A percentile compares a stretch with the other conserved stretches of the same genome.
Conservation (phyloP, 2,329 filamentous ascomycete species). For the Penicillium sp. region DNA sequence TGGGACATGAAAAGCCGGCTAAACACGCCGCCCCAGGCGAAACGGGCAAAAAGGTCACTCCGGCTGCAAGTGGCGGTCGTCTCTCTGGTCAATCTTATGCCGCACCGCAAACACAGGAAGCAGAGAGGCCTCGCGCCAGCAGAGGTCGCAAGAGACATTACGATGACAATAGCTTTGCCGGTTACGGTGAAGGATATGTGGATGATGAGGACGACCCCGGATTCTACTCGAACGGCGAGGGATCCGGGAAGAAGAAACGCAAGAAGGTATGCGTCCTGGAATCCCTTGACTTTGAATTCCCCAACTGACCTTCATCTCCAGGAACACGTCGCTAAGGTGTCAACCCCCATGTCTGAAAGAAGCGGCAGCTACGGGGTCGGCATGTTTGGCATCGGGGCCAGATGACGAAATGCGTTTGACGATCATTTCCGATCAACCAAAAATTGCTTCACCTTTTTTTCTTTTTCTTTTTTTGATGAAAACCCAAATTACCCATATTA, state of each 20-base stretch:
- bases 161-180: conserved; percentile 53
- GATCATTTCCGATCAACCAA: conserved; percentile 20
- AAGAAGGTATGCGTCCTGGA: conserved; percentile 45
- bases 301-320: conserved; percentile 17
- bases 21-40: conserved; percentile 35
- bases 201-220: conserved; percentile 50
- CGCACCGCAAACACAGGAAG: conserved; percentile 31
- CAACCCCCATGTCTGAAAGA: conserved; percentile 42
- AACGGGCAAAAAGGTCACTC: conserved; percentile 31
- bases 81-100: conserved; percentile 29
- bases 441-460: conserved; percentile 21
- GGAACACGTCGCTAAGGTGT: conserved; percentile 45
- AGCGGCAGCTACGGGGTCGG: conserved; percentile 46
- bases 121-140: conserved; percentile 42
- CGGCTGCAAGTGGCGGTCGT: conserved; percentile 25
- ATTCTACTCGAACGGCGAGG: conserved; percentile 47
- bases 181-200: conserved; percentile 53
- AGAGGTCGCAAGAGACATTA: conserved; percentile 53
- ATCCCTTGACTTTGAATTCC: conserved; percentile 8
- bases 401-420: conserved; percentile 30
- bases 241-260: conserved; percentile 49
- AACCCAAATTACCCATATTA: conserved; percentile 8
- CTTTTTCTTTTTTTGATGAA: conserved; percentile 15
- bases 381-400: conserved; percentile 48
- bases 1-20: conserved; percentile 50